Percentiles rank a stretch among this genome's conserved stretches.
Conservation (phyloP, 257 asterid genomes). For the Penstemon davidsonii region DNA sequence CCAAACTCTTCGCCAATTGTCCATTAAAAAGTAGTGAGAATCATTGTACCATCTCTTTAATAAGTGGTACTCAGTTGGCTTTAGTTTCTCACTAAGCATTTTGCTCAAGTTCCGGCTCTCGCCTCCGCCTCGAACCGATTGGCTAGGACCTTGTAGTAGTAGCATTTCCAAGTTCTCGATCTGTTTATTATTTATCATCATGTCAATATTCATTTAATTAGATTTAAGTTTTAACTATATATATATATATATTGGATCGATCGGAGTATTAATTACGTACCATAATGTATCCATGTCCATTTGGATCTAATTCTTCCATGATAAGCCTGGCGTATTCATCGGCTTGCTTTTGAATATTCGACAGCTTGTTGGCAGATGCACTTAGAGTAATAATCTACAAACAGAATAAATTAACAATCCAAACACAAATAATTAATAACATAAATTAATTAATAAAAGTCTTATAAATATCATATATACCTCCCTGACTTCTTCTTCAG, state of each 20-base stretch:
- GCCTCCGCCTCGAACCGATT: conserved; percentile 52
- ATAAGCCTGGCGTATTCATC: conserved; percentile 87
- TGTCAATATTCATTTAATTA: too few species aligned
- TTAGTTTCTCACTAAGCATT: conserved; percentile 89
- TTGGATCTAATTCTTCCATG: conserved; percentile 91
- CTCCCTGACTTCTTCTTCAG: conserved; percentile 92
- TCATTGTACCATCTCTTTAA: conserved; percentile 53
- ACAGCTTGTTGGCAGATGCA: conserved; percentile 85
- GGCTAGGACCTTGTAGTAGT: conserved; percentile 76
- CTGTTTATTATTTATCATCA: conserved; percentile 32
- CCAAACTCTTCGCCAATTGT: conserved; percentile 82
- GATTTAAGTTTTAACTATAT: too few species aligned
- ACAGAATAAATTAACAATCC: background rate
- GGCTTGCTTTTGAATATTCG: conserved; percentile 76
- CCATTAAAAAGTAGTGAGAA: conserved; percentile 50
- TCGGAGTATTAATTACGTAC: conserved; percentile 22
- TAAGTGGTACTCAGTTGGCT: conserved; percentile 50
- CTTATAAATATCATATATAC: conserved; percentile 26
- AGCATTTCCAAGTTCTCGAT: conserved; percentile 82
- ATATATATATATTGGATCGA: too few species aligned
- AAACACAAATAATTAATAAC: background rate
- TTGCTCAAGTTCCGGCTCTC: conserved; percentile 81
- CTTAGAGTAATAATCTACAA: conserved; percentile 75
- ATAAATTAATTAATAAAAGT: background rate
- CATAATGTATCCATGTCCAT: conserved; percentile 63